These are phyloP conservation scores for Botrytis cinerea DNA, from an alignment of 2,329 filamentous ascomycete genomes.

Conservation along the genomic window DNA sequence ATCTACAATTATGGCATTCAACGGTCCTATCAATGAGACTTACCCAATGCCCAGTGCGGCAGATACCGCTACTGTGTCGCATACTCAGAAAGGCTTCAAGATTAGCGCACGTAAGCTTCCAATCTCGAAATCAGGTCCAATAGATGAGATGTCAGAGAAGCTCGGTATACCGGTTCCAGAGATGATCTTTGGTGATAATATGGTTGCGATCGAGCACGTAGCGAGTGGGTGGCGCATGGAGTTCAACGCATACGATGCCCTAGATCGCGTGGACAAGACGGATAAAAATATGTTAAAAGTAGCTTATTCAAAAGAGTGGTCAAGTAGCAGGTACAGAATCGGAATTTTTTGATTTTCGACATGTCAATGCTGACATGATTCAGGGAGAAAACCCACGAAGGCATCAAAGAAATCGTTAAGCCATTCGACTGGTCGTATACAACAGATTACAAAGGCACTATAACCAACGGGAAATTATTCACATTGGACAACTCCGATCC, in stretches of 20 bases:
- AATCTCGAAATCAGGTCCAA: constrained; percentile 88
- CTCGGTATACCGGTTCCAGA: constrained; percentile 89
- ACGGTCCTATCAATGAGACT: constrained; percentile 49
- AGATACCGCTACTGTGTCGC: constrained; percentile 55
- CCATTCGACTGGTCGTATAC: constrained; percentile 99
- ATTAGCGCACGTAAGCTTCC: constrained; percentile 87
- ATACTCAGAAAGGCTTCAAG: constrained; percentile 66
- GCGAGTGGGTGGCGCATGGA: constrained; percentile 73
- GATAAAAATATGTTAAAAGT: constrained; percentile 89
- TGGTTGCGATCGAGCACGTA: constrained; percentile 72
- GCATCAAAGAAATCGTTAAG: constrained; percentile 90
- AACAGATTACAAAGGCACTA: constrained; percentile 79
- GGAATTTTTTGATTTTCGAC: not conserved
- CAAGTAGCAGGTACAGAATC: constrained; percentile 44
- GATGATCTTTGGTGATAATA: constrained; percentile 99
- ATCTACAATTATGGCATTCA: constrained; percentile 38
- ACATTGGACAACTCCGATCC: constrained; percentile 39
- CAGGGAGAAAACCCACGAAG: constrained; percentile 77
- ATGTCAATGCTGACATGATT: constrained; percentile 38
- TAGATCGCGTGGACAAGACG: constrained; percentile 93
- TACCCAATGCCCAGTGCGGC: constrained; percentile 55
- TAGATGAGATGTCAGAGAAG: constrained; percentile 77
- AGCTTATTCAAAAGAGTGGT: constrained; percentile 88
- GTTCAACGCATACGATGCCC: constrained; percentile 84
- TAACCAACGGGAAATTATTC: constrained; percentile 44